Evolutionary conservation across 345 rosid species (phyloP).

Genomic region (Melastoma malabathricum): DNA sequence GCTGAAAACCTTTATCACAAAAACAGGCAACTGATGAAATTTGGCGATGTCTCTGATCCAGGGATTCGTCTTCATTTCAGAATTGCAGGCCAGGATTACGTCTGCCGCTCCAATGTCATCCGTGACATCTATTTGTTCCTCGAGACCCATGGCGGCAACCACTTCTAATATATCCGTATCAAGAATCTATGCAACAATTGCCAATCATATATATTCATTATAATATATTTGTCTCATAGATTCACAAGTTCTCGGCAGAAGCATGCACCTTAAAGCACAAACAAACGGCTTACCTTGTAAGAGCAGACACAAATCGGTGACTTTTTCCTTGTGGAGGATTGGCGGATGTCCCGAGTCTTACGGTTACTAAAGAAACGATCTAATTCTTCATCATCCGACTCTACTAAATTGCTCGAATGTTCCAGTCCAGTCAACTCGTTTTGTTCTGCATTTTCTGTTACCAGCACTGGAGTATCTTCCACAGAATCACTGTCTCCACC

Average conservation of each 20-base stretch:
- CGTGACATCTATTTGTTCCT: slow-evolving; percentile 52
- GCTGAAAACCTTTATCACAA: slow-evolving; percentile 62
- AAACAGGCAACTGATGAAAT: slow-evolving; percentile 58
- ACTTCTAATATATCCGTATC: slow-evolving; percentile 85
- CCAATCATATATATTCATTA: background rate
- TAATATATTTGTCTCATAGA: background rate
- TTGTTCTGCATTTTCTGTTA: slow-evolving; percentile 26
- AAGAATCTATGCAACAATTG: slow-evolving; percentile 31
- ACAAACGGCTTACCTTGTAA: slow-evolving; percentile 41
- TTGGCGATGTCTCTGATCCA: slow-evolving; percentile 82
- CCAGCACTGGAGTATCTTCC: slow-evolving; percentile 19
- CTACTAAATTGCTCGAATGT: slow-evolving; percentile 20
- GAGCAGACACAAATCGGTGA: slow-evolving; percentile 52
- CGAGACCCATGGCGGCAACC: slow-evolving; percentile 83
- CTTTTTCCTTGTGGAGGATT: slow-evolving; percentile 26
- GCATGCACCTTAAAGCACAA: background rate
- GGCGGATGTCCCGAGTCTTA: slow-evolving; percentile 20
- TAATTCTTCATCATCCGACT: slow-evolving; percentile 52
- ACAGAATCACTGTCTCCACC: slow-evolving; percentile 27
- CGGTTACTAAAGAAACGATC: slow-evolving; percentile 16
- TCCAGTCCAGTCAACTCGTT: slow-evolving; percentile 17
- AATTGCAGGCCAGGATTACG: slow-evolving; percentile 67
- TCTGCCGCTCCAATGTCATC: slow-evolving; percentile 80
- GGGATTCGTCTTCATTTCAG: slow-evolving; percentile 68
- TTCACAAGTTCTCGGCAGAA: background rate